Percentiles rank a stretch among this genome's conserved stretches.
Evolutionary conservation across 345 rosid species (phyloP).

Genomic region (Rhodamnia rubescens): DNA sequence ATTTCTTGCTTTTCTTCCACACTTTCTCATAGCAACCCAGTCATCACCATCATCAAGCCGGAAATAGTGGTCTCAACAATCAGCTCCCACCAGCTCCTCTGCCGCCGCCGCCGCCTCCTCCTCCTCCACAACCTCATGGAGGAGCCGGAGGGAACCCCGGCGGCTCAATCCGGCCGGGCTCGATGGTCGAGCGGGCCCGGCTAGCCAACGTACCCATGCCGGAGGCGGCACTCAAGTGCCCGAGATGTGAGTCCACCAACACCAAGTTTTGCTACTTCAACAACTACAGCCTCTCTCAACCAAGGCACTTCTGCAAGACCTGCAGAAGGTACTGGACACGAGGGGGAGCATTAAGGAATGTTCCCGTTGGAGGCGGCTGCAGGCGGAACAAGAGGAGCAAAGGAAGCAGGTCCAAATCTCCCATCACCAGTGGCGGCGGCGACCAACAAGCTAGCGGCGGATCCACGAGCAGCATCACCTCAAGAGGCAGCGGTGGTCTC

Average conservation of each 20-base stretch:
- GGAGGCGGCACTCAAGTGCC: slow-evolving; percentile 33
- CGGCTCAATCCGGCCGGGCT: slow-evolving; percentile 20
- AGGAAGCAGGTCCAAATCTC: slow-evolving; percentile 35
- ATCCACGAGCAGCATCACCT: background rate
- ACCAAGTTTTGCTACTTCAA: slow-evolving; percentile 47
- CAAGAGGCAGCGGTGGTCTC: background rate
- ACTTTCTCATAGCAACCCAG: slow-evolving; percentile 37
- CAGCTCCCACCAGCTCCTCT: slow-evolving; percentile 20
- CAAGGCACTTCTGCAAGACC: slow-evolving; percentile 46
- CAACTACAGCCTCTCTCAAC: slow-evolving; percentile 41
- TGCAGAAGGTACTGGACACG: slow-evolving; percentile 72
- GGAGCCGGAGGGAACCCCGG: background rate
- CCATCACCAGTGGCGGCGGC: slow-evolving; percentile 15
- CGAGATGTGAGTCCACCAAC: slow-evolving; percentile 36
- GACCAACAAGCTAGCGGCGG: background rate
- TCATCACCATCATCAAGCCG: slow-evolving; percentile 31
- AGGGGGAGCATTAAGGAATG: slow-evolving; percentile 83
- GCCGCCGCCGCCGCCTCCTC: slow-evolving; percentile 19
- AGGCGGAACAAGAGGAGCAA: slow-evolving; percentile 77
- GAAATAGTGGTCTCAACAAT: slow-evolving; percentile 9
- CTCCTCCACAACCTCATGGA: slow-evolving; percentile 32
- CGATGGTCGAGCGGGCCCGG: slow-evolving; percentile 87
- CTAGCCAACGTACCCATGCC: slow-evolving; percentile 28
- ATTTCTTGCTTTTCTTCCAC: background rate
- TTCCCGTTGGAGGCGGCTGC: slow-evolving; percentile 91